Conservation (phyloP, 2,329 filamentous ascomycete species). For the Trichophyton schoenleinii region DNA sequence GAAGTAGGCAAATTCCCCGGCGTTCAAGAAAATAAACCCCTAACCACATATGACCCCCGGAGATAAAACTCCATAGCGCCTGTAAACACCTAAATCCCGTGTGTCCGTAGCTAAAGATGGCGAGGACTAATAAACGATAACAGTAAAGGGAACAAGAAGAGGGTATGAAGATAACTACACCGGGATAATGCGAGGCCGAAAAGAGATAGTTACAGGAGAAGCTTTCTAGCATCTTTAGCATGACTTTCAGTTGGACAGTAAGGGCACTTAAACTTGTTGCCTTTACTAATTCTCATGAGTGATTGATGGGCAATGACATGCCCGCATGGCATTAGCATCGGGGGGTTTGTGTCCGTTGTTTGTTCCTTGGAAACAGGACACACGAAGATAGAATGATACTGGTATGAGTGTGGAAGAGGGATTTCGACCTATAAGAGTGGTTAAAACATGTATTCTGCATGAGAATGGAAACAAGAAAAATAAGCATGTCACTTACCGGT, state of each 20-base stretch:
- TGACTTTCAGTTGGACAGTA: slow-evolving; percentile 84
- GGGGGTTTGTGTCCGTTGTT: slow-evolving; percentile 80
- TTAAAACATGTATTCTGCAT: background rate
- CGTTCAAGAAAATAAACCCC: background rate
- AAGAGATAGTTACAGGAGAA: slow-evolving; percentile 45
- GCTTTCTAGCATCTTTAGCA: slow-evolving; percentile 60
- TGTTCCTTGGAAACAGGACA: slow-evolving; percentile 96
- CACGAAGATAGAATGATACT: slow-evolving; percentile 93
- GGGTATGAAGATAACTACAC: background rate
- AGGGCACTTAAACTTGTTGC: slow-evolving; percentile 78
- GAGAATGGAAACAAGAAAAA: background rate
- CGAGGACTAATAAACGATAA: background rate
- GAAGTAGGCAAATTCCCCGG: background rate
- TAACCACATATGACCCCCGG: background rate
- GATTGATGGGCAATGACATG: slow-evolving; percentile 86
- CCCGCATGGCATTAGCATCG: slow-evolving; percentile 92
- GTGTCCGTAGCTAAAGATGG: background rate
- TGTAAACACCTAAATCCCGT: background rate
- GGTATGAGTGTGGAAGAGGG: slow-evolving; percentile 49
- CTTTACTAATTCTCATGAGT: slow-evolving; percentile 66
- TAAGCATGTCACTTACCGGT: slow-evolving; percentile 50
- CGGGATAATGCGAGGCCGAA: background rate
- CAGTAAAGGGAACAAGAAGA: background rate
- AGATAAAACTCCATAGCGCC: background rate
- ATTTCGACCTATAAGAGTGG: slow-evolving; percentile 45